Base-by-base conservation (phyloP, 257 asterid species). In the Primulina tabacum region DNA sequence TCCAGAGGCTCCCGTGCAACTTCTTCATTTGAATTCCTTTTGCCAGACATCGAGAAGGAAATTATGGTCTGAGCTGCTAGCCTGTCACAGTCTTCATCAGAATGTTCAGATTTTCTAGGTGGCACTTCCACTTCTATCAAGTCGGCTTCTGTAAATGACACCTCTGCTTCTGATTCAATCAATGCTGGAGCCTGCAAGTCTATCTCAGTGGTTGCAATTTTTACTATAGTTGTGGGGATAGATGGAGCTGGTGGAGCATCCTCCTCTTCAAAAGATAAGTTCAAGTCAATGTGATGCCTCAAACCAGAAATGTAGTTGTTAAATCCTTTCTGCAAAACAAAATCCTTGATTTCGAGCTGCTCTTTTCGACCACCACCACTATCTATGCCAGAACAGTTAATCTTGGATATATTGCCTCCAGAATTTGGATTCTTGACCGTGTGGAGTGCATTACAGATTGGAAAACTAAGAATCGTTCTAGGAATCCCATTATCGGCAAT, bases 1-100 rank as follows among this genome's bases (percentile, higher is more conserved):
- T 79, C 77, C 60, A 63, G 52, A 16, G 76, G 68, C 16, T 63
- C 63, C 12, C 34, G 8, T 63, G 30, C 21, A 53, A 57, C n/a
- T 32, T 65, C 71, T 32, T 80, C 72, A 11, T 7, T 58, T 8
- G 17, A 32, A 55, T 43, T 37, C 14, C 65, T 56, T 32, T 50
- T 69, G 62, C 60, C 50, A 16, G 70, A 77, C 11, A 24, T 53
- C 26, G 95, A 84, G 66, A 92, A 81, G 71, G 79, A 70, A n/a
- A 89, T 66, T 76, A 92, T 75, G 71, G 90, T 86, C 71, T 89
- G 90, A 11, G 95, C 97, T 9, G 96, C 97, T 53, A 43, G 17
- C 69, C 72, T 80, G 32, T 83, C 82, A 2, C 79, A 56, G 61
- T 82, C 88, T 74, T 86, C 85, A 52, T 28, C 12, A 50, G 75